Evolutionary conservation across 2,329 filamentous ascomycete genomes (phyloP).

Genomic region (Aureobasidium subglaciale): DNA sequence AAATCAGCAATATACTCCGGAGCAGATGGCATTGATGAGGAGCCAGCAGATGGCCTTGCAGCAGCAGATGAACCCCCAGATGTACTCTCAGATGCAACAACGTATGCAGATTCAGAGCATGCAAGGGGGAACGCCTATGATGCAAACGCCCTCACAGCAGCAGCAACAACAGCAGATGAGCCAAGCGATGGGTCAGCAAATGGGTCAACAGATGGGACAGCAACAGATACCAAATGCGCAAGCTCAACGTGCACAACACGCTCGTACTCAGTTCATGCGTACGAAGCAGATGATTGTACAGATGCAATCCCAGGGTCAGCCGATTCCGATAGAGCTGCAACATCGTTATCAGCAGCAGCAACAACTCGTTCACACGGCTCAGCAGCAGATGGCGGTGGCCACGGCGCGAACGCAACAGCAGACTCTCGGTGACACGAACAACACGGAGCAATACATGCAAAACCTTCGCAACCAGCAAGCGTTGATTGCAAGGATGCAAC

Average conservation of each 20-base stretch:
- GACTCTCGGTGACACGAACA: slow-evolving; percentile 22
- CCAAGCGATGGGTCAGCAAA: slow-evolving; percentile 18
- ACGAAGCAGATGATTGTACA: slow-evolving; percentile 11
- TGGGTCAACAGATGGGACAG: slow-evolving; percentile 22
- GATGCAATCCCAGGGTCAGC: slow-evolving; percentile 16
- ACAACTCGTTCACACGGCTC: slow-evolving; percentile 21
- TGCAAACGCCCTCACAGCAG: slow-evolving; percentile 17
- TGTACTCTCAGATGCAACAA: slow-evolving; percentile 20
- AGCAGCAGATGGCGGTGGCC: slow-evolving; percentile 14
- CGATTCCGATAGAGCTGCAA: slow-evolving; percentile 20
- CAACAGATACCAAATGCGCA: slow-evolving; percentile 16
- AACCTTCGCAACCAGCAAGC: slow-evolving; percentile 26
- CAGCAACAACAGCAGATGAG: slow-evolving; percentile 23
- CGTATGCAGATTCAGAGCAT: slow-evolving; percentile 18
- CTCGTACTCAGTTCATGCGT: slow-evolving; percentile 1
- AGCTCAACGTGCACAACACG: slow-evolving; percentile 1
- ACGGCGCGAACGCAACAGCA: slow-evolving; percentile 15
- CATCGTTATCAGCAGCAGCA: slow-evolving; percentile 24
- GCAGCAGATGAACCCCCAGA: slow-evolving; percentile 18
- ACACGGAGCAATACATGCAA: slow-evolving; percentile 30
- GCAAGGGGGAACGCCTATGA: slow-evolving; percentile 14
- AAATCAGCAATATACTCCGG: slow-evolving; percentile 22
- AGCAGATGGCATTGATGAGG: slow-evolving; percentile 19
- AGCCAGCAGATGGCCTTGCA: slow-evolving; percentile 21
- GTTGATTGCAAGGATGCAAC: slow-evolving; percentile 20